Evolutionary conservation across 2,329 filamentous ascomycete genomes (phyloP).

Genomic region (Venturia nashicola): DNA sequence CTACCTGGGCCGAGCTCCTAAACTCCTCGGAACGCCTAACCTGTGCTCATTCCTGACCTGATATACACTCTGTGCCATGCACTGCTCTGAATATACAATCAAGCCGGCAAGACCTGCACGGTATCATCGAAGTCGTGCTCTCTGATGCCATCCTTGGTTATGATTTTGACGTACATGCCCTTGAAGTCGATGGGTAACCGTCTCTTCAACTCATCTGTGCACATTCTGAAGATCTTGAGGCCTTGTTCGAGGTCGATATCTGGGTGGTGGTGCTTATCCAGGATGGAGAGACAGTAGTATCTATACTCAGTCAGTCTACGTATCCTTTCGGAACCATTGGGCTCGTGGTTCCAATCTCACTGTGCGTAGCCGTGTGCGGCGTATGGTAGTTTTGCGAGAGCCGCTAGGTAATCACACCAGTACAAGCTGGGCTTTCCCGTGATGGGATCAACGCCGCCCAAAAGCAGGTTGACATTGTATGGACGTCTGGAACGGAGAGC

Average conservation of each 20-base stretch:
- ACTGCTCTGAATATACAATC: neutral
- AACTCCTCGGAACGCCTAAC: slow-evolving; percentile 1
- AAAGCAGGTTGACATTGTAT: slow-evolving; percentile 91
- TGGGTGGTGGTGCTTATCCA: slow-evolving; percentile 97
- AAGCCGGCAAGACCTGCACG: slow-evolving; percentile 40
- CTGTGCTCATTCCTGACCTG: neutral
- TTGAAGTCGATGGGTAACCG: slow-evolving; percentile 98
- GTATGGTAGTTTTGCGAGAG: slow-evolving; percentile 78
- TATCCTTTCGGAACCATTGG: neutral
- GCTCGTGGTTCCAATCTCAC: slow-evolving; percentile 36
- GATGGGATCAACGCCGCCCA: slow-evolving; percentile 88
- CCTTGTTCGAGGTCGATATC: slow-evolving; percentile 83
- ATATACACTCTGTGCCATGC: neutral
- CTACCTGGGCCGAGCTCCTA: too few species aligned
- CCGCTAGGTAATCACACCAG: slow-evolving; percentile 95
- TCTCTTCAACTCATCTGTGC: slow-evolving; percentile 92
- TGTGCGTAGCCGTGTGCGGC: slow-evolving; percentile 97
- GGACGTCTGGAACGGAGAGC: slow-evolving; percentile 85
- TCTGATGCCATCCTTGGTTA: slow-evolving; percentile 85
- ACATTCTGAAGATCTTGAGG: slow-evolving; percentile 85
- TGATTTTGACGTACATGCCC: slow-evolving; percentile 82
- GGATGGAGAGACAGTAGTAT: slow-evolving; percentile 95
- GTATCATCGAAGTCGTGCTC: slow-evolving; percentile 80
- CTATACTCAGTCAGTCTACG: slow-evolving; percentile 27
- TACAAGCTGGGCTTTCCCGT: slow-evolving; percentile 83